A percentile compares a stretch with the other conserved stretches of the same genome.
Conservation (phyloP, 2,329 filamentous ascomycete genomes). For the Fusarium temperatum region DNA sequence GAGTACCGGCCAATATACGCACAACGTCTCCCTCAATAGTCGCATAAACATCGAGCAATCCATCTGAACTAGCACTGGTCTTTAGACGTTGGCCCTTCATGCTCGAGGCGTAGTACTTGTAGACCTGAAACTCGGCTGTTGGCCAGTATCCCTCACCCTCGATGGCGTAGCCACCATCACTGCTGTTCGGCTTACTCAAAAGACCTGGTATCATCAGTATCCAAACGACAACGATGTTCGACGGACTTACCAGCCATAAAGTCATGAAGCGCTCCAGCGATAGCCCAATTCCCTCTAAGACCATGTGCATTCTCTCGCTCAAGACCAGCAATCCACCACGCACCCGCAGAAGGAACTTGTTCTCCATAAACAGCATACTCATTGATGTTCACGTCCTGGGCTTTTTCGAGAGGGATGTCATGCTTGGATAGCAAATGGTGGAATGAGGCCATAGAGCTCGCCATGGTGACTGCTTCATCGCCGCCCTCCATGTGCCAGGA, state of each 20-base stretch:
- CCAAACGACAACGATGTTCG: fast-evolving
- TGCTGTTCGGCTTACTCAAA: constrained; percentile 1
- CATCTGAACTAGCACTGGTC: neutral
- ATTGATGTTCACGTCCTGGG: constrained; percentile 55
- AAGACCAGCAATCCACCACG: constrained; percentile 57
- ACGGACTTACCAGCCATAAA: constrained; percentile 46
- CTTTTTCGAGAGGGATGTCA: neutral
- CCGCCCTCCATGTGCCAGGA: constrained; percentile 22
- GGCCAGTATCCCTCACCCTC: constrained; percentile 20
- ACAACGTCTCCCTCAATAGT: neutral
- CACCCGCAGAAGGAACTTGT: constrained; percentile 52
- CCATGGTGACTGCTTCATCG: neutral
- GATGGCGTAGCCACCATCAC: neutral
- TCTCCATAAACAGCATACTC: constrained; percentile 56
- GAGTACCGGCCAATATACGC: neutral
- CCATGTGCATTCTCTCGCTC: constrained; percentile 55
- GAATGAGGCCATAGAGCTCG: neutral
- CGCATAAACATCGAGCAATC: constrained; percentile 1
- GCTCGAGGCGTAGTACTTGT: constrained; percentile 16
- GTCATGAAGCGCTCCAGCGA: constrained; percentile 53
- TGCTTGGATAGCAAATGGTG: neutral
- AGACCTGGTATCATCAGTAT: neutral
- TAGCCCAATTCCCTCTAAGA: constrained; percentile 57
- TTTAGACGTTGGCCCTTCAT: constrained; percentile 11
- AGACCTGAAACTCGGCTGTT: constrained; percentile 22